These are phyloP conservation scores for Carpinus fangiana DNA, from an alignment of 306 rosid species.

Conservation along the genomic window DNA sequence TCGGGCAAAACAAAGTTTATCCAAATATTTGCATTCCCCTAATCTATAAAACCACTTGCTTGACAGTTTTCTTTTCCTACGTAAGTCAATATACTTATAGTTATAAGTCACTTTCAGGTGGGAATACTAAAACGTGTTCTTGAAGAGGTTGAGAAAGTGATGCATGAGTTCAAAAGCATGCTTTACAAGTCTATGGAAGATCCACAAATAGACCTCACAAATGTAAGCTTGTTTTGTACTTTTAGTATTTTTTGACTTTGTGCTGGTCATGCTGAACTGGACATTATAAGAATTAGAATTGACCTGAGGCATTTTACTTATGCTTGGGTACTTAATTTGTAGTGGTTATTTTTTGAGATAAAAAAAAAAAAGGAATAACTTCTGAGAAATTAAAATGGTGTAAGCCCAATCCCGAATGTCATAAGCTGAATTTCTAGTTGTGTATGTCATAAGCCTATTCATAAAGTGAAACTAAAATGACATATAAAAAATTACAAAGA, in stretches of 20 bases:
- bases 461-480: no score
- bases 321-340: background rate
- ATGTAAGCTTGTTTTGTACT: slow-evolving; percentile 52
- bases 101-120: slow-evolving; percentile 58
- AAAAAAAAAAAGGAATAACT: no score
- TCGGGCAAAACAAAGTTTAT: slow-evolving; percentile 5
- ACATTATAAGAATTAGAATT: slow-evolving; percentile 24
- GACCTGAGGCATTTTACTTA: background rate
- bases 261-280: slow-evolving; percentile 3
- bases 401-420: no score
- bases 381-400: no score
- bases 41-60: slow-evolving; percentile 16
- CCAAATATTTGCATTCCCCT: slow-evolving; percentile 17
- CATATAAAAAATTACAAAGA: no score
- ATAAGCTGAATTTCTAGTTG: no score
- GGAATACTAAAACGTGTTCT: slow-evolving; percentile 96
- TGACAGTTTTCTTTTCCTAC: slow-evolving; percentile 13
- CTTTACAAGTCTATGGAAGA: slow-evolving; percentile 98
- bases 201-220: slow-evolving; percentile 85
- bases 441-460: no score
- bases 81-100: slow-evolving; percentile 17
- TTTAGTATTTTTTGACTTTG: slow-evolving; percentile 8
- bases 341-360: background rate
- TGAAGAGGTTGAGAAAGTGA: slow-evolving; percentile 99
- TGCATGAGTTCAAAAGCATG: slow-evolving; percentile 89